These are phyloP conservation scores for Elaeis oleifera DNA, from an alignment of 202 grass and related monocot species.

Conservation along the genomic window DNA sequence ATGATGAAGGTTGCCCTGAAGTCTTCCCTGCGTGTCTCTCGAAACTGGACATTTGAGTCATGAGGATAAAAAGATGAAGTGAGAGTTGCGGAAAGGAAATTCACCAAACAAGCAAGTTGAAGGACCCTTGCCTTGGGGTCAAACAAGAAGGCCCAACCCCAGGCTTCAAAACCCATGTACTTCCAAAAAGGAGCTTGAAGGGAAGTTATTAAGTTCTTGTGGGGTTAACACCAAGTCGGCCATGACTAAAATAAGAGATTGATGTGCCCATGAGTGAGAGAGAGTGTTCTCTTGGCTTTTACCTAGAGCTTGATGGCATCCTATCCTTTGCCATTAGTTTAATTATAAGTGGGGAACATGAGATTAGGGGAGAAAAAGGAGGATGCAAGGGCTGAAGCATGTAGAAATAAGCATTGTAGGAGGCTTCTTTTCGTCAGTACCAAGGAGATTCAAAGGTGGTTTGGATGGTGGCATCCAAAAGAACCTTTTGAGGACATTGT, in stretches of 20 bases:
- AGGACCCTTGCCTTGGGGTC: background rate
- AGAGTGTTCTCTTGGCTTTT: background rate
- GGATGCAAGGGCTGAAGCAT: background rate
- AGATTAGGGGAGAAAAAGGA: background rate
- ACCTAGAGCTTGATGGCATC: background rate
- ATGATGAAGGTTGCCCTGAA: no score
- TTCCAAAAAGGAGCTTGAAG: constrained; percentile 28
- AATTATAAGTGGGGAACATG: constrained; percentile 1
- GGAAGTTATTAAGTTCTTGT: constrained; percentile 21
- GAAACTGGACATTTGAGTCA: no score
- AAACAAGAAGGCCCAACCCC: constrained; percentile 28
- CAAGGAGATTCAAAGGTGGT: background rate
- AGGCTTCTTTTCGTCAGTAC: no score
- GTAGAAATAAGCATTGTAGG: background rate
- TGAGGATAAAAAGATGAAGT: no score
- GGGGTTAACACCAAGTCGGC: constrained; percentile 41
- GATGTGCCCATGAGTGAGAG: constrained; percentile 26
- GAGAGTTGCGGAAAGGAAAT: no score
- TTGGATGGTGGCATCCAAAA: background rate
- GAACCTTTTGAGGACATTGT: no score
- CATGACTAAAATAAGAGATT: constrained; percentile 35
- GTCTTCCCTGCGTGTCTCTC: no score
- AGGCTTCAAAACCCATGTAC: constrained; percentile 61
- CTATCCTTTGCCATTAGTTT: background rate
- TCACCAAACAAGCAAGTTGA: no score